Evolutionary conservation across 2,329 filamentous ascomycete genomes (phyloP), one percentile per base, ranked within the genome.

Genomic region (Albifimbria verrucaria): DNA sequence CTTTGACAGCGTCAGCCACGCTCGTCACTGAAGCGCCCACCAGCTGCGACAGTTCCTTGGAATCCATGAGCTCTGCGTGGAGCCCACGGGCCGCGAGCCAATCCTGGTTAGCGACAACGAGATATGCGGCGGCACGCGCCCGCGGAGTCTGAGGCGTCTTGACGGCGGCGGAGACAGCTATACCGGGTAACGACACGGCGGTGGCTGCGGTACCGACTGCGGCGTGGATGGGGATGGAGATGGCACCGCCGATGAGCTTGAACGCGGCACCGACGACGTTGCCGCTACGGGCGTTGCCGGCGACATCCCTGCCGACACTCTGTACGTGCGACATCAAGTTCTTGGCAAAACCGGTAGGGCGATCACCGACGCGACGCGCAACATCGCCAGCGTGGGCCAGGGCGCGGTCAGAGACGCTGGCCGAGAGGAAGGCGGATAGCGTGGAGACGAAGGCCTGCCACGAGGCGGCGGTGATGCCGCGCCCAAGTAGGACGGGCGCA

Each of bases 371-470:
- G 21, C 67, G 59, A 32, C 65, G 65, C 7, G 65, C 74, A 15
- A 75, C 59, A 47, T 77, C 75, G 26, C 65, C 69, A 2, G 73
- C 75, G 54, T 77, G 75, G 25, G 66, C 67, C 18, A 77, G 53
- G 6, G 76, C 75, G 3, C 73, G 69, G 48, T 75, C 71, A 0
- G 73, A 72, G 0, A 78, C 72, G 20, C 69, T 75, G 48, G 76
- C 75, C 0, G 70, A 68, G 6, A 79, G 67, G 53, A 79, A 78
- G 1, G 72, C 76, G 0, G 76, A 78, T 2, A 76, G 60, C 7
- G 76, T 77, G 18, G 66, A 57, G 2, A 73, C 51, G 17, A 73
- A 72, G 0, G 70, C 66, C 9, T 51, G 48, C 69, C 70, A 74
- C 0, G 68, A 64, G n/a, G 65, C 59, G 7, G 64, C 52, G 0